Evolutionary conservation across 768 basidiomycete species (phyloP), one percentile per base, ranked within the genome.

Genomic region (Suillus cothurnatus): DNA sequence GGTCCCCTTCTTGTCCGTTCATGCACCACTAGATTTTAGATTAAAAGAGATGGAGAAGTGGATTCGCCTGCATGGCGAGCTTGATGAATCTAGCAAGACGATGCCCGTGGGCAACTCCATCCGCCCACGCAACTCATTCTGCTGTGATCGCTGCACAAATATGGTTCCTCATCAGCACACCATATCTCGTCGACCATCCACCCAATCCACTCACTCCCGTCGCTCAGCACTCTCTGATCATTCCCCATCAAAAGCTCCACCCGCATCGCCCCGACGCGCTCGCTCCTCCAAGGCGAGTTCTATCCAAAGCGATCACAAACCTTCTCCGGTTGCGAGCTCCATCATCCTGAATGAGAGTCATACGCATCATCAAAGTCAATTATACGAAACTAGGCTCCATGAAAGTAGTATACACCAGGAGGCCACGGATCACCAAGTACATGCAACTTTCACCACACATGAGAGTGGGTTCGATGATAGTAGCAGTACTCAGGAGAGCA

Each of bases 41-140:
- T 76, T 91, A 43, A 90, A 90, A 76, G 90, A 90, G 75, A 90
- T 92, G 86, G 90, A 92, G 71, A 86, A 85, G 64, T 92, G 91
- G 91, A 85, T 90, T 70, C 81, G 85, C 64, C 79, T 83, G 36
- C 85, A 88, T 1, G 70, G 77, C 28, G 74, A 71, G 41, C 38
- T 70, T 49, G 74, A 73, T n/a, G 63, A 52, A 21, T 36, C 72
- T 53, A 50, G 39, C 39, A 76, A 70, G 66, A 75, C 66, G 67
- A 64, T 59, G 47, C 28, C 67, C 17, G 43, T 70, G 4, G 41
- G 61, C 12, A 74, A 77, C 45, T 62, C 61, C 11, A 52, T 73
- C 28, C 67, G 67, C 50, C 71, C 75, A 23, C 75, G 74, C 32
- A 66, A 72, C 50, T 77, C 76, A 41, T 76, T 71, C 62, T 76